Evolutionary conservation across 169 alveolate genomes (phyloP), one percentile per base, ranked within the genome.

Genomic region (Cryptosporidium parvum): DNA sequence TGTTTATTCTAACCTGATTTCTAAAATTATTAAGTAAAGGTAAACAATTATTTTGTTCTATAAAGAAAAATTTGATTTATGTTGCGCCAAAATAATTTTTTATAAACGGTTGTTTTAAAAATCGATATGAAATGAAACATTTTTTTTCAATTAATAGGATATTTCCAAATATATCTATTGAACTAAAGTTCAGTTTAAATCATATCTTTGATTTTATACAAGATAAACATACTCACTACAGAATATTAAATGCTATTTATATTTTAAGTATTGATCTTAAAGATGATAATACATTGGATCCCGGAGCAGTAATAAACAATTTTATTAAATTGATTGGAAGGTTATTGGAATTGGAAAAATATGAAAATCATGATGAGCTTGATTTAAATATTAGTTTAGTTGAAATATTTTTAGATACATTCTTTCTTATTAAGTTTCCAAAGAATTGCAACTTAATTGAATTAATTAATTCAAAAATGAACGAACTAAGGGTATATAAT

Each of bases 101-200:
- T 16, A n/a, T 56, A 21, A 56, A 23, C 21, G 0, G 21, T 16
- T n/a, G 12, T 23, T 5, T 56, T 8, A 56, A 9, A n/a, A 56
- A 16, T 8, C 21, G 18, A 21, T 26, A 56, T 56, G 31, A 56
- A 80, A 80, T 80, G 87, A 80, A 48, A 62, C 52, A 62, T 44
- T 80, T 80, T 80, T 80, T 80, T 48, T 31, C 58, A 14, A 48
- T 80, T 23, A 80, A 80, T n/a, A 80, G 37, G 33, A n/a, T 80
- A 14, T 21, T 80, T 42, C 87, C 87, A 9, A 65, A 80, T 61
- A 48, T 51, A 7, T 80, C 62, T 80, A 31, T 80, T 39, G 75
- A 65, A 37, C 8, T 44, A 29, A 80, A 80, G 44, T 80, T 80
- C 29, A 7, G 87, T 23, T 29, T 80, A 10, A 80, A 59, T 80